Evolutionary conservation across 208 protist genomes (phyloP), one percentile per base, ranked within the genome.

Genomic region (Eutreptiella sp.): DNA sequence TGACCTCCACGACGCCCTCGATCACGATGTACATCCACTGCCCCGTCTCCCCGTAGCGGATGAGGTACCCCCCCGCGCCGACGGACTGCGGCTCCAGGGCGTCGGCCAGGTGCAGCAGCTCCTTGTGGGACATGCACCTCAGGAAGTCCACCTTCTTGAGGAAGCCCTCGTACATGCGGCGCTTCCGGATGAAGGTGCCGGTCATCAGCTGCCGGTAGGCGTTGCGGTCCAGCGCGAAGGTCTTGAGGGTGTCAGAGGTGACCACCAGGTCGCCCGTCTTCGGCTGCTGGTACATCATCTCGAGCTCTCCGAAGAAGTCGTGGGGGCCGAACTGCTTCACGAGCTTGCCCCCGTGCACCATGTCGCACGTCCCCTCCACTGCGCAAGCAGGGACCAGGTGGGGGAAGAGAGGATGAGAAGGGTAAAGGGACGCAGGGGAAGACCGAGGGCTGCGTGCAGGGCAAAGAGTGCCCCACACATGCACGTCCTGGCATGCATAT

Each of bases 1-100:
- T 46, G 11, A 88, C 78, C 29, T 76, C 46, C 4, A 83, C 45
- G 2, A 63, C 70, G 28, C 83, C 83, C 33, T 88, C 83, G 2
- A 80, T 67, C 21, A 86, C 66, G 50, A 86, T 67, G 66, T 84
- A 71, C 16, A 88, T 50, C 80, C 83, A 88, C 48, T 75, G 67
- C 24, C 63, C 75, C 7, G 62, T 63, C 29, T 65, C 70, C 23
- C 80, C 80, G 62, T 71, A 70, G 4, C 35, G 31, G 35, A 88
- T 86, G 39, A 86, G 26, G 38, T 63, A 67, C 33, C 84, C 66
- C 14, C 80, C 80, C 63, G 73, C 35, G 0, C 61, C 55, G 53
- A 75, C 84, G 16, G 28, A 36, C 64, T 54, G 66, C 50, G 77
- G 53, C 67, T 86, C 83, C 21, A 88, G 63, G 2, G 65, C 63